Evolutionary conservation across 2,329 filamentous ascomycete species (phyloP).

Genomic region (Fusarium sororula): DNA sequence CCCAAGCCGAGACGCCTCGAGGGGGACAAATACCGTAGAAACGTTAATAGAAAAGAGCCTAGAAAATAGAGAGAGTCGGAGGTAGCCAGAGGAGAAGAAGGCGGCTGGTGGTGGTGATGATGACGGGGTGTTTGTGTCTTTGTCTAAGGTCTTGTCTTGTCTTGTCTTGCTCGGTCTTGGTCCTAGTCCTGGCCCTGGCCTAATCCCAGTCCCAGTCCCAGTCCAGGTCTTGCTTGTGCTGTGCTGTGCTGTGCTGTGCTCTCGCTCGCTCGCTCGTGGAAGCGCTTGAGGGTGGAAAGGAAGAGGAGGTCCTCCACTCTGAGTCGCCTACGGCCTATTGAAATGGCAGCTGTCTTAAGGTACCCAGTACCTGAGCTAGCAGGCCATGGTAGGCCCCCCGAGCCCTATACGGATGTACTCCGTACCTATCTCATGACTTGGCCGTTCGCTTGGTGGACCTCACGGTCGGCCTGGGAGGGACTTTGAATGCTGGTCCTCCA

Average conservation of each 20-base stretch:
- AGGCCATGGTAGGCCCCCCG: neutral
- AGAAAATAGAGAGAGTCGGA: conserved; percentile 9
- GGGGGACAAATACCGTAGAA: conserved; percentile 6
- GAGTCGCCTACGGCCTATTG: conserved; percentile 8
- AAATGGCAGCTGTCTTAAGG: conserved; percentile 9
- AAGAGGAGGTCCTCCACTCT: conserved; percentile 36
- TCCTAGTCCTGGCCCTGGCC: neutral
- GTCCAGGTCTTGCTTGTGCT: conserved; percentile 10
- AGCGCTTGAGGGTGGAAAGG: conserved; percentile 34
- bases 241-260: neutral
- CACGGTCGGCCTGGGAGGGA: conserved; percentile 19
- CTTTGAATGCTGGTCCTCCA: conserved; percentile 29
- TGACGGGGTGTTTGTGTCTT: conserved; percentile 32
- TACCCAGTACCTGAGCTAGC: conserved; percentile 9
- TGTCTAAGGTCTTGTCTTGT: conserved; percentile 18
- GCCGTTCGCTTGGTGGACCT: conserved; percentile 29
- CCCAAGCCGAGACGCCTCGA: conserved; percentile 11
- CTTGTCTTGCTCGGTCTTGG: conserved; percentile 20
- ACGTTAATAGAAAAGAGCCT: conserved; percentile 10
- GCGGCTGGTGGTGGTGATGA: conserved; percentile 32
- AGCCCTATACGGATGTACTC: conserved; percentile 10
- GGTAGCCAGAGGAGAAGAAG: conserved; percentile 21
- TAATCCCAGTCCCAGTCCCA: neutral
- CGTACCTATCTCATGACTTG: conserved; percentile 19
- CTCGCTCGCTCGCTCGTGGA: conserved; percentile 17